Evolutionary conservation across 1,284 basidiomycete species (phyloP), one percentile per base, ranked within the genome.

Genomic region (Moesziomyces antarcticus): DNA sequence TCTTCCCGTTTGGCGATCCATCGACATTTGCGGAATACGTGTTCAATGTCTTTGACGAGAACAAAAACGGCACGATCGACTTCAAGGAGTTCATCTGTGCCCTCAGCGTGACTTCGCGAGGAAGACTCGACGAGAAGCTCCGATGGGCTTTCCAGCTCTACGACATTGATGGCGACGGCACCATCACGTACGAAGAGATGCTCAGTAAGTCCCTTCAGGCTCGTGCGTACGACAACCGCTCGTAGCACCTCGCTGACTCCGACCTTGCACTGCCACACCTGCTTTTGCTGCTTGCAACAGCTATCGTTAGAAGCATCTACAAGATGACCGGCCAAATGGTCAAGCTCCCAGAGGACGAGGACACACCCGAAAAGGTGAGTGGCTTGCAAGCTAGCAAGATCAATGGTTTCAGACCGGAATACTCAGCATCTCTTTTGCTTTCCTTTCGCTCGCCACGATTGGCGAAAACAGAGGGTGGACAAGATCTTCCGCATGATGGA

Each of bases 111-210:
- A 99, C 97, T 3, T 93, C 92, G 69, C 89, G 97, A 62, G 97
- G 97, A 5, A 88, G 92, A 68, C 86, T 99, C 58, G 97, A 99
- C 84, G 97, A 99, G 88, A 99, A 99, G 87, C 91, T 99, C 77
- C 94, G 94, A 87, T 99, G 96, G 97, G 97, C 97, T 10, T 99
- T 99, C 90, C 94, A 99, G 85, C 88, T 99, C 18, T 99, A 99
- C 85, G 97, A 99, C 84, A 98, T 99, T 82, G 93, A 99, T 86
- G 93, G 78, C 18, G 79, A 82, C 33, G 79, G 80, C 21, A 77
- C 77, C 35, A 82, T 82, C 50, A 80, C 80, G 22, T 81, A 77
- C 61, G 91, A 96, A 79, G 97, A 99, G 86, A 99, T 99, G 94
- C 90, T 84, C 27, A 82, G 78, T 80, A 59, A 57, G 78, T 81